Evolutionary conservation across 768 basidiomycete species (phyloP).

Genomic region (Rhizopogon vinicolor): DNA sequence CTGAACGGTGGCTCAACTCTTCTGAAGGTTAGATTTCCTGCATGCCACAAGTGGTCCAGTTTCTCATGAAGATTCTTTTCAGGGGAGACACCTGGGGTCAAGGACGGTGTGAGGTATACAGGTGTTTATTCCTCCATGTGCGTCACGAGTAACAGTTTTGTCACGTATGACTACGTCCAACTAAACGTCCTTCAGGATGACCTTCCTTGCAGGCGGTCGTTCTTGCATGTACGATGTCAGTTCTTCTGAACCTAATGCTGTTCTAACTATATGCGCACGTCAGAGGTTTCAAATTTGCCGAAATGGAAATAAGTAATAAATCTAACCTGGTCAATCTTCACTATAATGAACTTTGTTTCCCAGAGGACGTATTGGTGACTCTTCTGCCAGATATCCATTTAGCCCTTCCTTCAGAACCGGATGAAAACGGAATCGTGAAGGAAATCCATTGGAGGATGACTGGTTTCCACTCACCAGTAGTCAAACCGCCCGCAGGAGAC

Average conservation of each 20-base stretch:
- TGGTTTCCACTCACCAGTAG: conserved; percentile 20
- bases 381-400: conserved; percentile 21
- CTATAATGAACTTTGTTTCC: neutral
- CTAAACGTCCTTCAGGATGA: conserved; percentile 28
- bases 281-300: conserved; percentile 39
- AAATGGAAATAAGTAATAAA: conserved; percentile 44
- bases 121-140: conserved; percentile 43
- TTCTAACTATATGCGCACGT: conserved; percentile 34
- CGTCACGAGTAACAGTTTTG: conserved; percentile 11
- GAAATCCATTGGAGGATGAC: conserved; percentile 22
- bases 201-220: conserved; percentile 43
- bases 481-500: conserved; percentile 21
- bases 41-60: too few species aligned
- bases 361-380: conserved; percentile 23
- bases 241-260: neutral
- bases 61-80: neutral
- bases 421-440: conserved; percentile 9
- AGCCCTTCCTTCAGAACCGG: conserved; percentile 13
- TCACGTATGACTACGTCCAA: neutral
- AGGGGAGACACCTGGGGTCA: conserved; percentile 1
- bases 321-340: neutral
- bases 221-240: conserved; percentile 35
- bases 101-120: conserved; percentile 22
- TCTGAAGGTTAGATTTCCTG: neutral
- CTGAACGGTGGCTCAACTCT: conserved; percentile 38